Evolutionary conservation across 2,329 filamentous ascomycete species (phyloP).

Genomic region (Polytolypa hystricis): DNA sequence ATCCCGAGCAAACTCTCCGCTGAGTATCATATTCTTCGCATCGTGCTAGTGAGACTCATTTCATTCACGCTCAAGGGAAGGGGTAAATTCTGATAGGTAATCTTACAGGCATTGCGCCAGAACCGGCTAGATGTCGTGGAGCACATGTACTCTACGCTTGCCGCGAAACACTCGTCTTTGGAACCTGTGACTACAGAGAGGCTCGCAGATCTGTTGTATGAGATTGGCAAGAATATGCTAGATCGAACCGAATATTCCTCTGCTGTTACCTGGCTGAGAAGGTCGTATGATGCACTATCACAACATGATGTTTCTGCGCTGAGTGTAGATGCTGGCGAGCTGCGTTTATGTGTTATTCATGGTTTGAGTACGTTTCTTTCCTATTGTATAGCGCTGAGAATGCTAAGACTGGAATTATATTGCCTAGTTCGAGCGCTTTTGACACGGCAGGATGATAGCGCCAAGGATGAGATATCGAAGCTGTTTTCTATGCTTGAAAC

Average conservation of each 20-base stretch:
- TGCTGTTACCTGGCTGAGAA: constrained; percentile 62
- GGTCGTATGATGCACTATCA: constrained; percentile 44
- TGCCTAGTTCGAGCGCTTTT: constrained; percentile 19
- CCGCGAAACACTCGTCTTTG: constrained; percentile 26
- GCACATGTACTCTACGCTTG: constrained; percentile 57
- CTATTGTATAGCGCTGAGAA: background rate
- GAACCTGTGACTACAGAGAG: constrained; percentile 46
- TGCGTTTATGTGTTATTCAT: constrained; percentile 57
- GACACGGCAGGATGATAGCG: constrained; percentile 30
- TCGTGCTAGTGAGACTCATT: constrained; percentile 47
- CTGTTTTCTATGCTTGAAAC: constrained; percentile 50
- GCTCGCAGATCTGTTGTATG: constrained; percentile 57
- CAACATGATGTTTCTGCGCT: constrained; percentile 44
- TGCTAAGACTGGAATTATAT: background rate
- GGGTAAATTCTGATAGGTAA: constrained; percentile 3
- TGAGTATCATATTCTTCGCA: constrained; percentile 57
- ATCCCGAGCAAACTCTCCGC: constrained; percentile 24
- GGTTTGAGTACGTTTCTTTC: constrained; percentile 44
- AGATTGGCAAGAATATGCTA: constrained; percentile 56
- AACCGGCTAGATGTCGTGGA: constrained; percentile 64
- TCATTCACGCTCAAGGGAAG: too few species aligned
- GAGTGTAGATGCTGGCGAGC: constrained; percentile 50
- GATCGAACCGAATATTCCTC: constrained; percentile 41
- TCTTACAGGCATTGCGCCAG: constrained; percentile 59
- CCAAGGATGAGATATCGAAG: constrained; percentile 42